These are phyloP conservation scores for Echium plantagineum DNA, from an alignment of 257 asterid species.

Conservation along the genomic window DNA sequence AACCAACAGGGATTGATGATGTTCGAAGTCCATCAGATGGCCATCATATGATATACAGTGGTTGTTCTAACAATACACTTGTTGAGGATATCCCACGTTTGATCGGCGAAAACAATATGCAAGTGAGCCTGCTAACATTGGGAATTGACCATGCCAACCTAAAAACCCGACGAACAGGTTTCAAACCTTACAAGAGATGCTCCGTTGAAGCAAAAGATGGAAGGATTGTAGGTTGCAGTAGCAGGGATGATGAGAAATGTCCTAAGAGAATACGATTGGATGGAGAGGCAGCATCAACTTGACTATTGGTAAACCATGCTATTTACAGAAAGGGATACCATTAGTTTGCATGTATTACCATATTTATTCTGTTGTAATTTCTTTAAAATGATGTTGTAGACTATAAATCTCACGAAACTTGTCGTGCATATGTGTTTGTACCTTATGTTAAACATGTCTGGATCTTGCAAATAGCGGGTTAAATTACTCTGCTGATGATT, in stretches of 20 bases:
- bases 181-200: constrained; percentile 96
- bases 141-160: constrained; percentile 46
- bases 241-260: constrained; percentile 37
- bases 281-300: constrained; percentile 42
- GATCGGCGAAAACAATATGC: constrained; percentile 26
- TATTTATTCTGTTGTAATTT: constrained; percentile 17
- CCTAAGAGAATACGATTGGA: constrained; percentile 75
- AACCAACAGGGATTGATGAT: constrained; percentile 18
- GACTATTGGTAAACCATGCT: constrained; percentile 15
- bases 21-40: constrained; percentile 23
- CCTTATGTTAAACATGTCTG: constrained; percentile 8
- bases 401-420: constrained; percentile 22
- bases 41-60: constrained; percentile 23
- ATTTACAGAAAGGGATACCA: constrained; percentile 12
- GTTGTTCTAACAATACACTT: constrained; percentile 20
- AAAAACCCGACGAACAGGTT: constrained; percentile 54
- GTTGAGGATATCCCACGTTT: constrained; percentile 13
- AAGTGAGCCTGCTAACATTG: constrained; percentile 25
- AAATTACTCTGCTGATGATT: constrained; percentile 17
- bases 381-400: constrained; percentile 12
- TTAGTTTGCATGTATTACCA: too few relatives aligned
- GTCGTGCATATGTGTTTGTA: constrained; percentile 29
- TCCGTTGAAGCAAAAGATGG: constrained; percentile 71
- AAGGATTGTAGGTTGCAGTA: constrained; percentile 12
- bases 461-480: constrained; percentile 22